A percentile compares a stretch with the other conserved stretches of the same genome.
Evolutionary conservation across 2,329 filamentous ascomycete species (phyloP).

Genomic region (Trichoderma sp.): DNA sequence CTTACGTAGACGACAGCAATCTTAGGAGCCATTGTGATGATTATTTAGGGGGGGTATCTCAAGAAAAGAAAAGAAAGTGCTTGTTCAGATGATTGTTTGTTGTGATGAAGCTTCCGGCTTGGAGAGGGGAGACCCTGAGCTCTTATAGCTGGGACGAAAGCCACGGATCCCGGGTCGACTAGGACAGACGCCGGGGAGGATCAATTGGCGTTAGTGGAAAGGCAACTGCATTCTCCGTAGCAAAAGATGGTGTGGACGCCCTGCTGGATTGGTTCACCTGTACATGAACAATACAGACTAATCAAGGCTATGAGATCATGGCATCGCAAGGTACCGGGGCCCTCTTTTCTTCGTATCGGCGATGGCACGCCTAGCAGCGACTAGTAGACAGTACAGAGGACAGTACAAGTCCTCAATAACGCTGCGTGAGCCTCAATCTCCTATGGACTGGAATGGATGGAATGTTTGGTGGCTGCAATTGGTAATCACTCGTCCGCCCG

Average conservation of each 20-base stretch:
- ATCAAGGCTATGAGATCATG: conserved; percentile 7
- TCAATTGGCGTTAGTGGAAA: conserved; percentile 10
- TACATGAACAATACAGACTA: too few relatives aligned
- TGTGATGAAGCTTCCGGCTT: conserved; percentile 11
- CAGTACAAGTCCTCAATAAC: too few relatives aligned
- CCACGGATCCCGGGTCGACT: background rate
- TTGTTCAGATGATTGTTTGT: conserved; percentile 1
- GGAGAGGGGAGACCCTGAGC: conserved; percentile 16
- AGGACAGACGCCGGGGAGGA: background rate
- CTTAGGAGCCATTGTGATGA: conserved; percentile 75
- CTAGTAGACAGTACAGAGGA: background rate
- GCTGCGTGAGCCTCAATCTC: background rate
- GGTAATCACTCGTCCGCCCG: too few relatives aligned
- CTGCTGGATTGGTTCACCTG: background rate
- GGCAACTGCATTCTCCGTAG: background rate
- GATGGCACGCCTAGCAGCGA: background rate
- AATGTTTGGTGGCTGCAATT: conserved; percentile 4
- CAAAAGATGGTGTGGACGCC: background rate
- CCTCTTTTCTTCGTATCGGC: background rate
- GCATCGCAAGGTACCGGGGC: background rate
- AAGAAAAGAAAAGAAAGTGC: conserved; percentile 5
- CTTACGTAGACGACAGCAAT: conserved; percentile 86
- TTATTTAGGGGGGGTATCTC: conserved; percentile 15
- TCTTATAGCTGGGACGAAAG: conserved; percentile 26
- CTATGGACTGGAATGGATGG: background rate